Base-by-base conservation (phyloP, 2,329 filamentous ascomycete species). In the Botrytis deweyae region DNA sequence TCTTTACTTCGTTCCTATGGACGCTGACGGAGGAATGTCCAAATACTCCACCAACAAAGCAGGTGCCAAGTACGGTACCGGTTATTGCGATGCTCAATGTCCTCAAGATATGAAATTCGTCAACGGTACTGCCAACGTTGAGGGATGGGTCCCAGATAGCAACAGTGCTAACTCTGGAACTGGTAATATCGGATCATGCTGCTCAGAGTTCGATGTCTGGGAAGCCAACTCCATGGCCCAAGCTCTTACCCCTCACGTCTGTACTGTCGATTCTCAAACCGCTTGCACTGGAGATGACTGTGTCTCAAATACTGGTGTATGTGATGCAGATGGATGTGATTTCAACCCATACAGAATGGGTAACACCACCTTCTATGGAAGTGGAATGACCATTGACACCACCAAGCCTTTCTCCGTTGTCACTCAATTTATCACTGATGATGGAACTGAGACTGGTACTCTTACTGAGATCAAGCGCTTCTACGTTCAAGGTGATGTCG, bases 191-290 rank as follows among this genome's bases (percentile, higher is more conserved):
- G 81, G 83, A 68, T 84, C 86, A 69, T 90, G 90, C 77, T 85
- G 88, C 67, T 91, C 89, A 85, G 90, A 92, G 82, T 89, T 92
- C 86, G 90, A 92, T 78, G 85, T 90, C 80, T 90, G 88, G 88
- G 90, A 90, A 77, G 84, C 88, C 72, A 90, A 90, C 83, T 84
- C 82, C 72, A 84, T 87, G 78, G 86, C 88, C n/a, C 85, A 83
- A 25, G 88, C 88, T 44, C 84, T 86, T 76, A 90, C 88, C 9
- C 88, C 88, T 42, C 88, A 90, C 80, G 82, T 85, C 55, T 90
- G 88, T 83, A 83, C 83, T 74, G 78, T 80, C 36, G 77, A 78
- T 4, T 40, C n/a, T 3, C 52, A 20, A 74, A 86, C 87, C 74
- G n/a, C 66, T 58, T 68, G 66, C 66, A 68, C 66, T 44, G 66